Percentiles rank a stretch among this genome's conserved stretches.
These are phyloP conservation scores for Diaporthe aspalathi DNA, from an alignment of 2,329 filamentous ascomycete genomes.

Conservation along the genomic window DNA sequence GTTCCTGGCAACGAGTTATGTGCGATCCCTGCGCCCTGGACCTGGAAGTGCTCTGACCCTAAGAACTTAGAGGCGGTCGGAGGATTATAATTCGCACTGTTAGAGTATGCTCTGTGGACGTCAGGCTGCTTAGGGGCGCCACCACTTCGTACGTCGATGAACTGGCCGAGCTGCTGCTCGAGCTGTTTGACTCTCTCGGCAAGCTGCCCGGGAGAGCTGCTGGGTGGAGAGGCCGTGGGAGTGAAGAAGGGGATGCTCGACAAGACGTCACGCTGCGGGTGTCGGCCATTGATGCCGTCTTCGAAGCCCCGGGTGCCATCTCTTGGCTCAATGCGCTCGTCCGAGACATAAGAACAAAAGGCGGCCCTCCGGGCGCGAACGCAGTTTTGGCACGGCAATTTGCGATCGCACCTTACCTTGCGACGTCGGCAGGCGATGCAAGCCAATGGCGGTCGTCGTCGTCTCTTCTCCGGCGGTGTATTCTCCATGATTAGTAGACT, in stretches of 20 bases:
- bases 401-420: constrained; percentile 57
- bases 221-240: background rate
- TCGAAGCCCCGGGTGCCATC: constrained; percentile 13
- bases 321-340: constrained; percentile 37
- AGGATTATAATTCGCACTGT: constrained; percentile 55
- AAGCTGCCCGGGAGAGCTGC: constrained; percentile 43
- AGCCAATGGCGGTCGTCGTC: constrained; percentile 41
- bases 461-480: constrained; percentile 39
- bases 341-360: constrained; percentile 50
- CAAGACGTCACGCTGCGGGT: constrained; percentile 18
- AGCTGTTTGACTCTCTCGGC: constrained; percentile 55
- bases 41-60: constrained; percentile 42
- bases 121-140: constrained; percentile 40
- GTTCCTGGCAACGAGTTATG: background rate
- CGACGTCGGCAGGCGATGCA: constrained; percentile 56
- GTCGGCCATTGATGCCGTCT: constrained; percentile 12
- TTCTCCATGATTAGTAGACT: background rate
- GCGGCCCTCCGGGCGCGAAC: constrained; percentile 49
- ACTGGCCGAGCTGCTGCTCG: constrained; percentile 54
- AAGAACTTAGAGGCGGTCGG: constrained; percentile 54
- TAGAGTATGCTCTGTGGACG: constrained; percentile 49
- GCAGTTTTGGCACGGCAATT: constrained; percentile 56
- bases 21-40: background rate
- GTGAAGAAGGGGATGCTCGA: constrained; percentile 24
- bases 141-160: constrained; percentile 36